Evolutionary conservation across 352 stramenopile species (phyloP), one percentile per base, ranked within the genome.

Genomic region (Phytophthora boehmeriae): DNA sequence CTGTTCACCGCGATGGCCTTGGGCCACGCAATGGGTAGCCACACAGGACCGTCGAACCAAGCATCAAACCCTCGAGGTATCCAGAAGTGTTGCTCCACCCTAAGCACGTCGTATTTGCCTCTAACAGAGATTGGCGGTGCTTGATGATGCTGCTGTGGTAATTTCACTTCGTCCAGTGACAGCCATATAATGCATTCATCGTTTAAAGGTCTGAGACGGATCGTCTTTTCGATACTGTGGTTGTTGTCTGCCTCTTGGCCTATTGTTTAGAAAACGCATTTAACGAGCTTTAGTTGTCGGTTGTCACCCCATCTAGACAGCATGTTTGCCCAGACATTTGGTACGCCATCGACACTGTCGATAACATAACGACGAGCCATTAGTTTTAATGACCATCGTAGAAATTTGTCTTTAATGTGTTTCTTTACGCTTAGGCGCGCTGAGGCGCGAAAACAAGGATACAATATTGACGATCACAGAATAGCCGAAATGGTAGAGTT

Each of bases 291-390:
- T 20, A 20, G 22, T 32, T 9, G 14, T 30, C 17, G 13, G 30
- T 27, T 8, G 23, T 42, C 35, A 13, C 34, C 46, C 60, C 54
- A 64, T 3, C 41, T 10, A 16, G 34, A 53, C 2, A 61, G 17
- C 48, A 66, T 66, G 14, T 65, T 49, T 1, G 62, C 54, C 58
- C 62, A 70, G 4, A 66, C 34, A 6, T 61, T 70, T 23, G 19
- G 9, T 0, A 13, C 2, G 9, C 43, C 49, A 2, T 55, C 49
- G 25, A 70, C 66, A 23, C 61, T 47, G 5, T 56, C 30, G n/a
- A 69, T 64, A 13, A 32, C 19, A 13, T 69, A 55, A 4, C 41
- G 10, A 42, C 49, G 59, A 16, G 53, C 38, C 56, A 58, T 65
- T 0, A 58, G 16, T 23, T 58, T 59, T n/a, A 59, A 17, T 5